Evolutionary conservation across 129 eudicot genomes (phyloP).

Genomic region (Cynara cardunculus): DNA sequence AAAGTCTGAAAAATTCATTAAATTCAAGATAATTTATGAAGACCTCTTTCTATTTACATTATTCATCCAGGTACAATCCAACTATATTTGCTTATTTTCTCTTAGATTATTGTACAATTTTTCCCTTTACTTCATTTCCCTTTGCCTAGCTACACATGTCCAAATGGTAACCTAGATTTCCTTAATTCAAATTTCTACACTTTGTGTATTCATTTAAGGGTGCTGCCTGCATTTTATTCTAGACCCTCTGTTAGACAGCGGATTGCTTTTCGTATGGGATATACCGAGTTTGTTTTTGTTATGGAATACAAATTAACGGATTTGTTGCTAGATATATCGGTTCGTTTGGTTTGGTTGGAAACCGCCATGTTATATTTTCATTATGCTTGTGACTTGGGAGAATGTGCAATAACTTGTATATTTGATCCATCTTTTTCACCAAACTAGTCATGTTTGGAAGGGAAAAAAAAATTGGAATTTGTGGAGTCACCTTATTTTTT

Average conservation of each 20-base stretch:
- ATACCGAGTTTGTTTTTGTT: neutral
- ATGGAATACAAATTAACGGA: neutral
- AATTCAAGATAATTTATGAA: slow-evolving; percentile 6
- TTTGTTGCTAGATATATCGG: too few species aligned
- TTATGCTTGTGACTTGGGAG: too few species aligned
- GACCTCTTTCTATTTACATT: neutral
- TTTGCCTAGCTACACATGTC: neutral
- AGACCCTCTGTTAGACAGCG: neutral
- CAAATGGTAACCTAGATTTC: neutral
- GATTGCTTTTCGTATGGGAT: neutral
- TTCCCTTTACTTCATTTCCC: neutral
- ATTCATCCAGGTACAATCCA: neutral
- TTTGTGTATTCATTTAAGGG: neutral
- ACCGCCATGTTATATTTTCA: too few species aligned
- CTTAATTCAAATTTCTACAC: neutral
- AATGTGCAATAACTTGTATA: too few species aligned
- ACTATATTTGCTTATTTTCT: slow-evolving; percentile 11
- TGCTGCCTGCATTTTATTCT: neutral
- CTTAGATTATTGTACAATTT: neutral
- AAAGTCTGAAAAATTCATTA: slow-evolving; percentile 35
- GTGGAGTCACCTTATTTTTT: too few species aligned
- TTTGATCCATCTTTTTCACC: too few species aligned
- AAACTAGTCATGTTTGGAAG: too few species aligned
- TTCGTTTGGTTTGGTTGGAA: too few species aligned
- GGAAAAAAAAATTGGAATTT: too few species aligned